Evolutionary conservation across 768 basidiomycete genomes (phyloP).

Genomic region (Suillus brevipes): DNA sequence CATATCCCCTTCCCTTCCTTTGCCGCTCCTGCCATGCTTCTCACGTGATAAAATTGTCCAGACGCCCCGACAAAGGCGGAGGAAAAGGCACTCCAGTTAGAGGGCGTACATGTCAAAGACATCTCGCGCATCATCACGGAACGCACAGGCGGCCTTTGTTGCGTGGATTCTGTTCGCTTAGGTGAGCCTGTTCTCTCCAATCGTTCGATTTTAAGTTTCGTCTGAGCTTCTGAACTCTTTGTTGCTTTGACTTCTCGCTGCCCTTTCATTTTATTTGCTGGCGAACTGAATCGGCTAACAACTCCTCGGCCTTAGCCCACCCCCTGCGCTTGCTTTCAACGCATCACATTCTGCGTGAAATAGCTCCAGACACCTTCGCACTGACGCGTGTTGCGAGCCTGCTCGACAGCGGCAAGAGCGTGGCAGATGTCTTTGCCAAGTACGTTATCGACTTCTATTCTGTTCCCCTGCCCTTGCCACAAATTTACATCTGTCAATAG

Average conservation of each 20-base stretch:
- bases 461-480: background rate
- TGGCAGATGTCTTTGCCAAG: conserved; percentile 50
- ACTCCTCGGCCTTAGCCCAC: background rate
- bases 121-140: conserved; percentile 21
- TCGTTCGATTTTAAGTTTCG: background rate
- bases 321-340: conserved; percentile 49
- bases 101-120: conserved; percentile 33
- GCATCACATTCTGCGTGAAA: conserved; percentile 72
- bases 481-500: background rate
- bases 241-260: background rate
- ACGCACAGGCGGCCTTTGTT: background rate
- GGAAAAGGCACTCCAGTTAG: conserved; percentile 22
- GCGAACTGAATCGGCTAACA: background rate
- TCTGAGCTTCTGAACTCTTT: background rate
- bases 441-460: conserved; percentile 25
- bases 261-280: background rate
- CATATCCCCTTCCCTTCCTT: background rate
- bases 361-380: conserved; percentile 69
- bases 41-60: conserved; percentile 43
- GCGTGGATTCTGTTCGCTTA: conserved; percentile 4
- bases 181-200: background rate
- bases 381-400: conserved; percentile 69
- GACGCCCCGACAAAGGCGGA: conserved; percentile 31
- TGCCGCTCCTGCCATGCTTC: conserved; percentile 16
- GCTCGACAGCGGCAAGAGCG: conserved; percentile 64